Percentiles rank a stretch among this genome's conserved stretches.
These are phyloP conservation scores for Cyphellophora attinorum DNA, from an alignment of 2,329 filamentous ascomycete species.

Conservation along the genomic window DNA sequence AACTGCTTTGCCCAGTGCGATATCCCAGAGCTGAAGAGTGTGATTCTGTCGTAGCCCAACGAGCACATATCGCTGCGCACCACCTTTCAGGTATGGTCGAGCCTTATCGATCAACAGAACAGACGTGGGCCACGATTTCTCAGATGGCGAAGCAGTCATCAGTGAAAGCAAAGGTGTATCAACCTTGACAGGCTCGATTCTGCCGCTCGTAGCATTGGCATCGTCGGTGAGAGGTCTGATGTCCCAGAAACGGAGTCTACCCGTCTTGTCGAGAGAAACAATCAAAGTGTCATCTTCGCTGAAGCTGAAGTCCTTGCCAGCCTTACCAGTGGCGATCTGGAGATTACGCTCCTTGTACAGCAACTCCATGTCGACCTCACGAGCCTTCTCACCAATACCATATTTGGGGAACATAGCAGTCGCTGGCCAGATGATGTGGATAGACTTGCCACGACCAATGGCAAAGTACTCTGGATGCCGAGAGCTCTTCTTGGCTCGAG, in stretches of 20 bases:
- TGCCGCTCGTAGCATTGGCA: slow-evolving; percentile 32
- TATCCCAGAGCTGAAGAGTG: slow-evolving; percentile 95
- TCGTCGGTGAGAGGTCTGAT: slow-evolving; percentile 63
- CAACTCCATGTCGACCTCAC: slow-evolving; percentile 72
- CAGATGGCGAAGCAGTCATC: slow-evolving; percentile 72
- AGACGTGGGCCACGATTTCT: slow-evolving; percentile 95
- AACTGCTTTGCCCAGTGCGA: slow-evolving; percentile 87
- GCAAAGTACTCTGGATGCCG: slow-evolving; percentile 89
- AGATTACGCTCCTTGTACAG: slow-evolving; percentile 79
- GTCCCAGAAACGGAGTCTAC: slow-evolving; percentile 96
- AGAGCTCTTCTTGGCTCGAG: slow-evolving; percentile 80
- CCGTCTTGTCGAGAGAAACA: slow-evolving; percentile 92
- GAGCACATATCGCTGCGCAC: slow-evolving; percentile 87
- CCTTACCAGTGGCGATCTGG: slow-evolving; percentile 94
- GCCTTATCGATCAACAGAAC: slow-evolving; percentile 94
- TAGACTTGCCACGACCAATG: slow-evolving; percentile 89
- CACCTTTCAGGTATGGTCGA: slow-evolving; percentile 81
- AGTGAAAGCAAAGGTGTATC: slow-evolving; percentile 80
- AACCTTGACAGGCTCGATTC: slow-evolving; percentile 57
- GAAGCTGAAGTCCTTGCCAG: slow-evolving; percentile 95
- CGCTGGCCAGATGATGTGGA: slow-evolving; percentile 69
- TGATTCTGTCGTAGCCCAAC: slow-evolving; percentile 99
- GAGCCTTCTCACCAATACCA: slow-evolving; percentile 39
- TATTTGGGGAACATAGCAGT: slow-evolving; percentile 43
- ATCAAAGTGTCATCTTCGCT: slow-evolving; percentile 93